Conservation (phyloP, 305 asterid genomes). For the Andrographis paniculata region DNA sequence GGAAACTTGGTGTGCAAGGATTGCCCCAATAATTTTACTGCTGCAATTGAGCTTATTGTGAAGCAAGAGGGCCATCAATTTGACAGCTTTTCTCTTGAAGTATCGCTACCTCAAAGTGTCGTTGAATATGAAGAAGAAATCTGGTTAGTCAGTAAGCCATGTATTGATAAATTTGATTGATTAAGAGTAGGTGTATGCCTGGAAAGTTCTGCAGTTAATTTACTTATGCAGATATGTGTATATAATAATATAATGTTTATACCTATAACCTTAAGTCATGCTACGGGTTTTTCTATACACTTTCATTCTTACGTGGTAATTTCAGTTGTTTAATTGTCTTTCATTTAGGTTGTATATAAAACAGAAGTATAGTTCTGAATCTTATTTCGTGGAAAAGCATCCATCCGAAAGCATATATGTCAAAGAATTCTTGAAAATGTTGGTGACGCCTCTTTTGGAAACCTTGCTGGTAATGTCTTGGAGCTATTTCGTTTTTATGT, state of each 20-base stretch:
- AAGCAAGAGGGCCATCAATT: conserved; percentile 45
- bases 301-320: conserved; percentile 8
- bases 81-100: conserved; percentile 61
- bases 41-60: conserved; percentile 35
- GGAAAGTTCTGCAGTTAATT: neutral
- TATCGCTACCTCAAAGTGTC: conserved; percentile 55
- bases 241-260: too few relatives aligned
- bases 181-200: conserved; percentile 5
- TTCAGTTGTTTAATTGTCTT: conserved; percentile 7
- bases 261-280: too few relatives aligned
- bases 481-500: neutral
- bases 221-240: neutral
- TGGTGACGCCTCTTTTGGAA: conserved; percentile 45
- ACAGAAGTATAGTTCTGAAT: conserved; percentile 47
- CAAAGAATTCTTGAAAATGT: conserved; percentile 64
- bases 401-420: conserved; percentile 28
- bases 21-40: conserved; percentile 44
- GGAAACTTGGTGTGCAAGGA: conserved; percentile 36
- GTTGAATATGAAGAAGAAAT: conserved; percentile 56
- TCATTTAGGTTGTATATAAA: conserved; percentile 52
- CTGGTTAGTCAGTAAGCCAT: conserved; percentile 40
- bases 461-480: conserved; percentile 41
- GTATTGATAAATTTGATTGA: conserved; percentile 14
- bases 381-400: conserved; percentile 43
- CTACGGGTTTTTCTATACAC: too few relatives aligned